Percentiles rank a stretch among this genome's conserved stretches.
Evolutionary conservation across 345 rosid genomes (phyloP).

Genomic region (Schrenkiella parvula): DNA sequence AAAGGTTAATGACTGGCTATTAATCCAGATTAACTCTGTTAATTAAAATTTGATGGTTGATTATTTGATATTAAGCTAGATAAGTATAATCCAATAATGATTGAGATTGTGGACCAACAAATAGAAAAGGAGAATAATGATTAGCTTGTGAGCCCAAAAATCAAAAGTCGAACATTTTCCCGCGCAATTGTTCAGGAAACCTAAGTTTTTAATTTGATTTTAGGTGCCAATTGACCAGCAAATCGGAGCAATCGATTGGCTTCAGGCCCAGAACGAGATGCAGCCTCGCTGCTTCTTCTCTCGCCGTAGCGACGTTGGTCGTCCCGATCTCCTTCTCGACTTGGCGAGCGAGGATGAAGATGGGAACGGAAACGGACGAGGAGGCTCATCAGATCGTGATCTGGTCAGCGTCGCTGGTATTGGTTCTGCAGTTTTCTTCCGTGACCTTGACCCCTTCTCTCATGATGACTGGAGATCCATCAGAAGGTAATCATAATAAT

Average conservation of each 20-base stretch:
- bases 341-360: conserved; percentile 41
- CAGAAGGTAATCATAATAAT: conserved; percentile 51
- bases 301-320: conserved; percentile 45
- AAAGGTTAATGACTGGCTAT: neutral
- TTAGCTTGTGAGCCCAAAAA: no score
- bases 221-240: conserved; percentile 67
- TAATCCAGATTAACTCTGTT: neutral
- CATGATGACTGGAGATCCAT: conserved; percentile 83
- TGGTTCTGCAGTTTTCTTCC: conserved; percentile 79
- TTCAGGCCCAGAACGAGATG: conserved; percentile 63
- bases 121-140: neutral
- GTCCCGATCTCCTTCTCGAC: conserved; percentile 39
- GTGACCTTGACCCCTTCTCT: conserved; percentile 67
- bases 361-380: conserved; percentile 47
- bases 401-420: conserved; percentile 82
- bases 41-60: neutral
- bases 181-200: neutral
- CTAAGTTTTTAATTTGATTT: neutral
- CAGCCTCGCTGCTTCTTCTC: conserved; percentile 88
- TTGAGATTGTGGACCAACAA: neutral
- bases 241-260: conserved; percentile 87
- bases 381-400: conserved; percentile 22
- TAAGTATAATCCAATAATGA: neutral
- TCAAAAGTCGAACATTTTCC: neutral
- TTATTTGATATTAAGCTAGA: neutral